Evolutionary conservation across 1,284 basidiomycete genomes (phyloP).

Genomic region (Ceratobasidium sp.): DNA sequence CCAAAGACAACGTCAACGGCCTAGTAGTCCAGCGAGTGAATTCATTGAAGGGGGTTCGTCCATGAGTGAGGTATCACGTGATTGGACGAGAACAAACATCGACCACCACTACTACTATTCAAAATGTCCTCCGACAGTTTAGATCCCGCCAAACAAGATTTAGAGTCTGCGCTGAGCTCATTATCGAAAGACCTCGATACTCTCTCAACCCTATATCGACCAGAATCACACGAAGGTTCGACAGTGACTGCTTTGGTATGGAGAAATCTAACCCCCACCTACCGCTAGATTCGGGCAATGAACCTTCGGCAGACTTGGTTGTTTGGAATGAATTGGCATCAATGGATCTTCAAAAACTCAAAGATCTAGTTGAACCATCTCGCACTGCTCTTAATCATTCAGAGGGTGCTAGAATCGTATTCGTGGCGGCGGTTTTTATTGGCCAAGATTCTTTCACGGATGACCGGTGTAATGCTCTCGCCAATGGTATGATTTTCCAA

Average conservation of each 20-base stretch:
- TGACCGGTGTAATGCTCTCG: slow-evolving; percentile 26
- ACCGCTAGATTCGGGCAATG: slow-evolving; percentile 2
- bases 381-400: neutral
- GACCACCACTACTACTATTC: neutral
- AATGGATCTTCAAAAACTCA: slow-evolving; percentile 20
- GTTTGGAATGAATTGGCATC: slow-evolving; percentile 32
- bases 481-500: slow-evolving; percentile 33
- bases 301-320: neutral
- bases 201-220: slow-evolving; percentile 7
- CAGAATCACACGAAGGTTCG: slow-evolving; percentile 21
- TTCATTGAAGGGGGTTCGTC: too few relatives aligned
- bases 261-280: neutral
- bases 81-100: too few relatives aligned
- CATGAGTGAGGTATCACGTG: too few relatives aligned
- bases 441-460: slow-evolving; percentile 46
- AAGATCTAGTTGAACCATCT: neutral
- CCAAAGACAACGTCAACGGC: too few relatives aligned
- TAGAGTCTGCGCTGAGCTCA: slow-evolving; percentile 6
- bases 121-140: slow-evolving; percentile 5
- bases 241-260: too few relatives aligned
- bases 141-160: neutral
- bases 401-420: slow-evolving; percentile 44
- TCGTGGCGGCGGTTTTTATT: slow-evolving; percentile 42
- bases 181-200: neutral
- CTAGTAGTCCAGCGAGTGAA: too few relatives aligned